Evolutionary conservation across 164 flowering plant species (phyloP).

Genomic region (Piper betle): DNA sequence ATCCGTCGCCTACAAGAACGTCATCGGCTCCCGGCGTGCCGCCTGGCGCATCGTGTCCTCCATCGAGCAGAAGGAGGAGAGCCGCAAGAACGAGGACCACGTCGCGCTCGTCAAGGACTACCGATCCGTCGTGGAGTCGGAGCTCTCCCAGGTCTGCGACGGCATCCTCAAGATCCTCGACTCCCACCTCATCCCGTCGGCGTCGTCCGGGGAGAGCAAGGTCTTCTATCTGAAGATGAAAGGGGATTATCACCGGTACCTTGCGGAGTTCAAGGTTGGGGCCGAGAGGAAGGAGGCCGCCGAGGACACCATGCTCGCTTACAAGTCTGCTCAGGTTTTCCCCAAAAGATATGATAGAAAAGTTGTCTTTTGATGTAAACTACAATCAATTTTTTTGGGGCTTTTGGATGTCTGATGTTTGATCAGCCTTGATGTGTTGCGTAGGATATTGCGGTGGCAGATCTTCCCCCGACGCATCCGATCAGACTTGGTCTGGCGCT

Average conservation of each 20-base stretch:
- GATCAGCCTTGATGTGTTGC: background rate
- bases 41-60: conserved; percentile 85
- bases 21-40: conserved; percentile 73
- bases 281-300: conserved; percentile 60
- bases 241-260: conserved; percentile 70
- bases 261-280: conserved; percentile 69
- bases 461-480: conserved; percentile 72
- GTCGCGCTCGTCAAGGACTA: conserved; percentile 46
- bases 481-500: conserved; percentile 72
- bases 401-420: background rate
- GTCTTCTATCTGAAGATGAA: conserved; percentile 84
- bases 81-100: conserved; percentile 66
- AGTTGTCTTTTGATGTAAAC: no score
- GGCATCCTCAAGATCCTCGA: conserved; percentile 52
- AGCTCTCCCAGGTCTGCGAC: conserved; percentile 43
- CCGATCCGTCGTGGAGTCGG: conserved; percentile 53
- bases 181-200: conserved; percentile 37
- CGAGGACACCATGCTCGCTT: conserved; percentile 65
- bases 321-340: conserved; percentile 76
- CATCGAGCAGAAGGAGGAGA: conserved; percentile 79
- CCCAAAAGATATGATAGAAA: background rate
- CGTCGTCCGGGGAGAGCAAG: conserved; percentile 45
- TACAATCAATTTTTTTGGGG: background rate
- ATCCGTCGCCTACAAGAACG: conserved; percentile 82
- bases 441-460: conserved; percentile 58